A percentile compares a stretch with the other conserved stretches of the same genome.
These are phyloP conservation scores for Ophiostoma ips DNA, from an alignment of 2,329 filamentous ascomycete species.

Conservation along the genomic window DNA sequence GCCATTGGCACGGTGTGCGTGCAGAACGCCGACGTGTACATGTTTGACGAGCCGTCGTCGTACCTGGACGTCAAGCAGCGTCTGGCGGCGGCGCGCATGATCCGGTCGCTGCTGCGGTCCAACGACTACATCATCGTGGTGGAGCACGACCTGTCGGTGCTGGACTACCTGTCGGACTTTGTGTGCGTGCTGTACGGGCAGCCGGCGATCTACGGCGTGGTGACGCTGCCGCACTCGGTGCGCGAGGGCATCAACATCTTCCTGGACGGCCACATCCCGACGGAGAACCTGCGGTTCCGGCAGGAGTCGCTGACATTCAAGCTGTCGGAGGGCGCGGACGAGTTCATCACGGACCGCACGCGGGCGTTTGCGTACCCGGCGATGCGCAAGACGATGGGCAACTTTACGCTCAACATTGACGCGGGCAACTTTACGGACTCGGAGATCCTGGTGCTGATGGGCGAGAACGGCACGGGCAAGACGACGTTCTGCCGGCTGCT, in stretches of 20 bases:
- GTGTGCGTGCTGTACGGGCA: conserved; percentile 94
- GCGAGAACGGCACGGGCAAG: conserved; percentile 95
- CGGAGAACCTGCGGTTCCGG: conserved; percentile 95
- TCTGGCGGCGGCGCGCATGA: conserved; percentile 80
- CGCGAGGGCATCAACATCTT: conserved; percentile 99
- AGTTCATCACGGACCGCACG: conserved; percentile 71
- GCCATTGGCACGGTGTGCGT: conserved; percentile 93
- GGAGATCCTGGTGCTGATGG: conserved; percentile 99
- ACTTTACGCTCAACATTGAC: conserved; percentile 61
- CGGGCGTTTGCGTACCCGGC: conserved; percentile 76
- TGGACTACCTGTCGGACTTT: conserved; percentile 97
- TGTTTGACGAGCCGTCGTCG: conserved; percentile 99
- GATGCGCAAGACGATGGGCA: conserved; percentile 87
- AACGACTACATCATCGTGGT: conserved; percentile 97
- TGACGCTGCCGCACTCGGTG: conserved; percentile 87
- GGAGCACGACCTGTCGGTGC: conserved; percentile 95
- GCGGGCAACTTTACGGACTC: conserved; percentile 87
- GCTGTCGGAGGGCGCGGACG: conserved; percentile 77
- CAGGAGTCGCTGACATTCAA: conserved; percentile 95
- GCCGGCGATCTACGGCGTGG: conserved; percentile 93
- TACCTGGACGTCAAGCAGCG: conserved; percentile 99
- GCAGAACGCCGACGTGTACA: conserved; percentile 95
- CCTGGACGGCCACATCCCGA: conserved; percentile 88
- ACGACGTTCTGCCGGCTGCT: conserved; percentile 97
- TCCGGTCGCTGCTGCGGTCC: conserved; percentile 75